Conservation (phyloP, 192 early-diverging fungal species). For the Backusella australiensis region DNA sequence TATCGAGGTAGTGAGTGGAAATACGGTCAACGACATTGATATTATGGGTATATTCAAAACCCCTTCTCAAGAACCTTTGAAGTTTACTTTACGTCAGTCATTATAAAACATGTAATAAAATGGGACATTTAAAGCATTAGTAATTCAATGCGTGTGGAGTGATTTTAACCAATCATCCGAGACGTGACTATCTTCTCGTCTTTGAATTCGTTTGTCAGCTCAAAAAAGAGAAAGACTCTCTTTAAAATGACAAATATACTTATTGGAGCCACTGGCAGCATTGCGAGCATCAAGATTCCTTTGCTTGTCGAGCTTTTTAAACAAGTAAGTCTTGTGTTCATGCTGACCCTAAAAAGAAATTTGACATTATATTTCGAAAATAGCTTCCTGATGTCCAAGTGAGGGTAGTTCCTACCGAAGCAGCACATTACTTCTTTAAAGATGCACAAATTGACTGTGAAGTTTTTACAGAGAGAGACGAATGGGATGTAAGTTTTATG, state of each 20-base stretch:
- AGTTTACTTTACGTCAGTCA: not conserved
- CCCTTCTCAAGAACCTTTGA: not conserved
- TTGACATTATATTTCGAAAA: not conserved
- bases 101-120: no score
- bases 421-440: constrained; percentile 90
- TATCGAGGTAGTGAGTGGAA: not conserved
- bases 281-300: constrained; percentile 89
- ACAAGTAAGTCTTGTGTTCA: not conserved
- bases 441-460: constrained; percentile 46
- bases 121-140: not conserved
- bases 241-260: constrained; percentile 52
- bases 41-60: not conserved
- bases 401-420: constrained; percentile 73
- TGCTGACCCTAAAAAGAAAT: not conserved
- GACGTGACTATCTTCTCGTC: not conserved
- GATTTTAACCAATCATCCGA: not conserved
- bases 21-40: not conserved
- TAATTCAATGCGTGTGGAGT: not conserved
- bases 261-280: constrained; percentile 85
- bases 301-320: constrained; percentile 55
- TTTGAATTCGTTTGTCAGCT: not conserved
- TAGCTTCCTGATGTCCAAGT: constrained; percentile 58
- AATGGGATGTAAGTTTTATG: constrained; percentile 68
- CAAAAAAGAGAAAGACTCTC: not conserved
- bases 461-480: constrained; percentile 80